Conservation (phyloP, 2,329 filamentous ascomycete species). For the Aspergillus ochraceus region DNA sequence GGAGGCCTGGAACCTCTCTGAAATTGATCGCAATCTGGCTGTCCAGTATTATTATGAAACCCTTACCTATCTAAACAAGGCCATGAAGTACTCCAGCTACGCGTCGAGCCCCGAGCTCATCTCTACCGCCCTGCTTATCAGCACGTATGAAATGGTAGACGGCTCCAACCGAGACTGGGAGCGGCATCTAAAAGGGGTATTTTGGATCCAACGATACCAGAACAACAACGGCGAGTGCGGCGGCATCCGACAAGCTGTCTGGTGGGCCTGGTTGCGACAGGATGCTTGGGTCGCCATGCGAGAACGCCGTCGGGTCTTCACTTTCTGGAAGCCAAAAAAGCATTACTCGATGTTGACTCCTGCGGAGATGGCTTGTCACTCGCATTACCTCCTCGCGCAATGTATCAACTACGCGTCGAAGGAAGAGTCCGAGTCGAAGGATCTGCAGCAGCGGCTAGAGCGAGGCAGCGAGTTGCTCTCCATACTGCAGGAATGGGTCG, state of each 20-base stretch:
- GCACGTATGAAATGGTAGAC: conserved; percentile 67
- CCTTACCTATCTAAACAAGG: conserved; percentile 60
- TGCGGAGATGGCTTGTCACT: conserved; percentile 55
- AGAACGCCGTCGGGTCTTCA: conserved; percentile 57
- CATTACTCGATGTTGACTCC: conserved; percentile 50
- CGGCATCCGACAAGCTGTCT: conserved; percentile 58
- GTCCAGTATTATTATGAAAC: conserved; percentile 64
- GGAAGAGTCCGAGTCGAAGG: conserved; percentile 48
- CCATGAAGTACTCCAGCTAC: conserved; percentile 60
- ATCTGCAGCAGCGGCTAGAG: conserved; percentile 46
- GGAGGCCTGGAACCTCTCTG: background rate
- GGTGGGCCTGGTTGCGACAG: conserved; percentile 68
- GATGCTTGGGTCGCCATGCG: conserved; percentile 66
- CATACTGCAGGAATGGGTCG: conserved; percentile 53
- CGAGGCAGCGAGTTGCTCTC: conserved; percentile 49
- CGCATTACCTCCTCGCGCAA: conserved; percentile 57
- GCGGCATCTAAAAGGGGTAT: conserved; percentile 63
- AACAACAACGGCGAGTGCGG: conserved; percentile 61
- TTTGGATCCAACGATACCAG: conserved; percentile 65
- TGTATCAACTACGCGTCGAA: conserved; percentile 60
- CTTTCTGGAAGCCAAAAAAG: conserved; percentile 58
- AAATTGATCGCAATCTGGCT: conserved; percentile 39
- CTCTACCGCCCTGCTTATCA: conserved; percentile 60
- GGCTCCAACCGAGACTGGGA: conserved; percentile 60
- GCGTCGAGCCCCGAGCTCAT: conserved; percentile 59